Evolutionary conservation across 345 rosid species (phyloP).

Genomic region (Brassica cretica): DNA sequence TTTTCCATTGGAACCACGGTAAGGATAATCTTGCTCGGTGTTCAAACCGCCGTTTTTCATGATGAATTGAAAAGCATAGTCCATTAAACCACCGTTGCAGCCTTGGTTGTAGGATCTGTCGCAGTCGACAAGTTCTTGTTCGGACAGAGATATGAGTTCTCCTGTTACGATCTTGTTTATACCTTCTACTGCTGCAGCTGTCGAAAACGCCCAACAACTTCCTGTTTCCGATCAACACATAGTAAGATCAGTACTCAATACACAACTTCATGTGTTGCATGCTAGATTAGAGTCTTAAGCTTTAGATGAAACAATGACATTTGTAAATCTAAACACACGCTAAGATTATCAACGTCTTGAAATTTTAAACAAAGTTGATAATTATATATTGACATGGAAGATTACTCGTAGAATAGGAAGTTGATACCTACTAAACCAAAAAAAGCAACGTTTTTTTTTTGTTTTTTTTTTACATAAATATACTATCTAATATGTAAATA

Average conservation of each 20-base stretch:
- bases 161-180: slow-evolving; percentile 87
- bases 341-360: not conserved
- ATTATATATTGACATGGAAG: not conserved
- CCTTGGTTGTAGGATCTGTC: slow-evolving; percentile 70
- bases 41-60: slow-evolving; percentile 81
- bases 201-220: slow-evolving; percentile 99
- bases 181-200: slow-evolving; percentile 85
- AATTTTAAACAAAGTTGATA: not conserved
- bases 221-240: slow-evolving; percentile 46
- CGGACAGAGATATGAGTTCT: slow-evolving; percentile 66
- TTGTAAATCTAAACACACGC: not conserved
- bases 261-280: slow-evolving; percentile 1
- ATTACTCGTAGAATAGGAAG: not conserved
- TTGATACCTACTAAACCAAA: not conserved
- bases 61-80: slow-evolving; percentile 90
- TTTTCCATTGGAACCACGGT: slow-evolving; percentile 49
- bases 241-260: not conserved
- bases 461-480: not conserved
- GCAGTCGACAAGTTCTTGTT: slow-evolving; percentile 95
- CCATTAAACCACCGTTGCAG: slow-evolving; percentile 95
- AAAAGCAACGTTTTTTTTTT: not conserved
- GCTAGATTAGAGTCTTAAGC: not conserved
- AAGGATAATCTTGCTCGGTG: slow-evolving; percentile 76
- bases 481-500: not conserved
- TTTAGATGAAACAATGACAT: slow-evolving; percentile 1